Evolutionary conservation across 805 yeast species (phyloP), one percentile per base, ranked within the genome.

Genomic region (Kuraishia hungarica): DNA sequence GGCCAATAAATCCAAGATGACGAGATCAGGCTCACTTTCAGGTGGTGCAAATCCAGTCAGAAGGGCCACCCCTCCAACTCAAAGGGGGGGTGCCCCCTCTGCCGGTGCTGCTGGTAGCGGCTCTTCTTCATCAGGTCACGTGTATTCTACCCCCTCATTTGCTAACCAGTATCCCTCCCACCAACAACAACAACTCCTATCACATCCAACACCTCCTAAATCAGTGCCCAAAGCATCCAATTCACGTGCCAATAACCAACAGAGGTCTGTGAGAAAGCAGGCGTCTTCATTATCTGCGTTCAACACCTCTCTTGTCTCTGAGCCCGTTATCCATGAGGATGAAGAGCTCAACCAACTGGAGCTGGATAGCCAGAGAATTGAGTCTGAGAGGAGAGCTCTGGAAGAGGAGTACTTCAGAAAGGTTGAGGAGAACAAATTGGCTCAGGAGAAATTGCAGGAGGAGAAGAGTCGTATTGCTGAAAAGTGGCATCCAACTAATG

Each of bases 331-430:
- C 49, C 39, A 7, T 13, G 50, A 51, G 20, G 53, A 52, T 39
- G 53, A 52, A 17, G 53, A 52, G 53, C 23, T 52, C 28, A 19
- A 23, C 39, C 50, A 43, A 10, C 29, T 35, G n/a, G 24, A 39
- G 22, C 17, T 43, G 17, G 50, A 52, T 21, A 43, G 26, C 24
- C 20, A 52, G 29, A 75, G 72, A 54, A 72, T 67, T 57, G 74
- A 52, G 50, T 21, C n/a, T 3, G 50, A 53, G 52, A 21, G 39
- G 21, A 17, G 15, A 24, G 23, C 35, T 11, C 49, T 39, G 13
- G 48, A 39, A n/a, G 26, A 39, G 35, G 53, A 39, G 49, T 39
- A 51, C 19, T 24, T n/a, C 19, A 26, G 35, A 24, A 51, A 51
- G 39, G 22, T 51, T 15, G 48, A 51, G 13, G 51, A 53, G 51